Evolutionary conservation across 2,329 filamentous ascomycete species (phyloP), one percentile per base, ranked within the genome.

Genomic region (Neopestalotiopsis rosae): DNA sequence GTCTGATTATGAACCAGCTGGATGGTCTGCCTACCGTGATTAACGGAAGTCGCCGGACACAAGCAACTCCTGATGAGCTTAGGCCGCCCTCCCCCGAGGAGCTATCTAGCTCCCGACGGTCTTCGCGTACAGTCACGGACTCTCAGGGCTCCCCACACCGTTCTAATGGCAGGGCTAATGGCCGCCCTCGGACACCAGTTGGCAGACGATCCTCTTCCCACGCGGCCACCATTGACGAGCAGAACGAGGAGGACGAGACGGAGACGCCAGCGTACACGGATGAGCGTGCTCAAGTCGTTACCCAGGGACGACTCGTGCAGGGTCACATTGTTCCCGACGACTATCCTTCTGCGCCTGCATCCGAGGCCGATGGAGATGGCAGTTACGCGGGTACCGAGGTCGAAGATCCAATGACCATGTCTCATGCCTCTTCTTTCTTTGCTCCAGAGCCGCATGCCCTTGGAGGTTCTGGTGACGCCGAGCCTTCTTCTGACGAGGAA

Each of bases 321-420:
- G 96, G 96, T 14, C 96, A 98, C 78, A 92, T 99, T 73, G 96
- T 99, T 12, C 94, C 97, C 71, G 96, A 98, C 78, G 92, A 97
- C 78, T 95, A 94, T 76, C 92, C 92, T 2, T 97, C 94, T 1
- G 92, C 94, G 17, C 86, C 88, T 61, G 85, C 89, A 71, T 95
- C 91, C 24, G 90, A 90, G 9, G 87, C 90, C n/a, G 73, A 72
- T 14, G 88, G 87, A 9, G 89, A 88, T 68, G 91, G 89, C 6
- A 90, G 86, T 70, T 52, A 85, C 1, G 75, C 73, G 38, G 74
- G 76, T 24, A 75, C 74, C 42, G 76, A 73, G 34, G 88, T 92
- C n/a, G 90, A 94, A 4, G 94, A 97, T 72, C 89, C 92, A 14
- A 98, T 98, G 95, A 79, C 82, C 40, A 88, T 93, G 81, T 93